Conservation (phyloP, 2,329 filamentous ascomycete genomes). For the Colletotrichum siamense region DNA sequence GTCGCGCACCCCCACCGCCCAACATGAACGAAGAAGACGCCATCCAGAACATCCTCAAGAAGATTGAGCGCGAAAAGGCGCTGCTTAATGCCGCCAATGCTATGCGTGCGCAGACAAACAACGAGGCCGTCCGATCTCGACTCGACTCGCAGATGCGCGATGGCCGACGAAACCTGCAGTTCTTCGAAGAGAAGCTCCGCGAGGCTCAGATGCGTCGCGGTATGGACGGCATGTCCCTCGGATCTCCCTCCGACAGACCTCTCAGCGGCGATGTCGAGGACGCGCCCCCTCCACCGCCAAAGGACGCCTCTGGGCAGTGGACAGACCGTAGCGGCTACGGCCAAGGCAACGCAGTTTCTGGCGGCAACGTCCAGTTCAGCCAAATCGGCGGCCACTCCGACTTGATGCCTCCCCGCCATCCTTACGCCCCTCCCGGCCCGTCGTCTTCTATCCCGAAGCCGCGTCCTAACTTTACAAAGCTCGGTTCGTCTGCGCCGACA, state of each 20-base stretch:
- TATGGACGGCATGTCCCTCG: conserved; percentile 70
- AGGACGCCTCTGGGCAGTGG: conserved; percentile 58
- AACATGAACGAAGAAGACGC: conserved; percentile 69
- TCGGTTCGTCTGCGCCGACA: conserved; percentile 66
- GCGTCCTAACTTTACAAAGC: conserved; percentile 91
- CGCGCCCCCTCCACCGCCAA: conserved; percentile 73
- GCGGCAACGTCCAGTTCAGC: conserved; percentile 62
- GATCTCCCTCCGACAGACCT: conserved; percentile 51
- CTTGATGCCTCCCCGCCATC: conserved; percentile 81
- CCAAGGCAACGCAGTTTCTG: conserved; percentile 64
- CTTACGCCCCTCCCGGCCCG: conserved; percentile 77
- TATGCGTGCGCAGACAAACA: conserved; percentile 96
- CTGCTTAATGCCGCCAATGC: conserved; percentile 92
- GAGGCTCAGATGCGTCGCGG: conserved; percentile 85
- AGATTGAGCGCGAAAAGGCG: conserved; percentile 97
- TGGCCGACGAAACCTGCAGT: conserved; percentile 89
- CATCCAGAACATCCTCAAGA: conserved; percentile 84
- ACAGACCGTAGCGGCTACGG: conserved; percentile 27
- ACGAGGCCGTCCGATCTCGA: conserved; percentile 86
- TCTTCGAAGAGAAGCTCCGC: conserved; percentile 90
- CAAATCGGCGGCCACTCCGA: conserved; percentile 71
- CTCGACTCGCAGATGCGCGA: conserved; percentile 95
- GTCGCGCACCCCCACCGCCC: conserved; percentile 40
- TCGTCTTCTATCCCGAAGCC: conserved; percentile 72
- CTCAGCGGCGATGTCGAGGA: conserved; percentile 51